phyloP scores from a whole-genome alignment of 2,329 filamentous ascomycete genomes.

The Aspergillus glaucus region DNA sequence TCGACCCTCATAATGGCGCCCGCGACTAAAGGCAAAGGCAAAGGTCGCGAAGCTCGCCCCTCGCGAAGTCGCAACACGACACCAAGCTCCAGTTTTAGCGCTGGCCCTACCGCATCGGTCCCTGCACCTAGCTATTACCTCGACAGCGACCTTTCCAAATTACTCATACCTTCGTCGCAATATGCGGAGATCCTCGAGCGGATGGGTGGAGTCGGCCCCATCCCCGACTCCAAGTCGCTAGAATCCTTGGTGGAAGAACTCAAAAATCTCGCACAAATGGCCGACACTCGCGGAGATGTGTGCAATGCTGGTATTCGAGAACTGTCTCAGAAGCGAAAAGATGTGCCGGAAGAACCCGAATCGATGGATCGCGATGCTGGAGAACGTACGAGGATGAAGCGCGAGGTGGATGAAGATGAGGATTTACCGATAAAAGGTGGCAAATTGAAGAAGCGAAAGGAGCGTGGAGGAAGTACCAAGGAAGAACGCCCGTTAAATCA shows the following conservation, averaged over 20 bases:
- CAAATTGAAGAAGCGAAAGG: slow-evolving; percentile 77
- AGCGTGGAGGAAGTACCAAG: slow-evolving; percentile 51
- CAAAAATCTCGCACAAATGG: slow-evolving; percentile 51
- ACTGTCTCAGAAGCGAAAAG: slow-evolving; percentile 52
- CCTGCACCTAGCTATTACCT: slow-evolving; percentile 46
- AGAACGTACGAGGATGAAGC: slow-evolving; percentile 43
- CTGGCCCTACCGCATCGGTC: slow-evolving; percentile 34
- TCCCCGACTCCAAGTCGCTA: slow-evolving; percentile 43
- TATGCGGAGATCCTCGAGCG: slow-evolving; percentile 56
- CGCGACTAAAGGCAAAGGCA: slow-evolving; percentile 47
- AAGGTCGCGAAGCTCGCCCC: slow-evolving; percentile 47
- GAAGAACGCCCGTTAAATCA: slow-evolving; percentile 56
- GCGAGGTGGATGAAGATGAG: slow-evolving; percentile 40
- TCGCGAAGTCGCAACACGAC: slow-evolving; percentile 60
- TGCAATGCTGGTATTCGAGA: slow-evolving; percentile 57
- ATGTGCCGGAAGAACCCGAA: slow-evolving; percentile 48
- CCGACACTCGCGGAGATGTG: slow-evolving; percentile 51
- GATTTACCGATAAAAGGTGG: slow-evolving; percentile 46
- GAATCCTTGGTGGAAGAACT: slow-evolving; percentile 49
- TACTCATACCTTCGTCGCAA: slow-evolving; percentile 44
- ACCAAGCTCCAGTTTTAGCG: slow-evolving; percentile 50
- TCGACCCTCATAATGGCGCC: slow-evolving; percentile 32
- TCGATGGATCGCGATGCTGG: slow-evolving; percentile 42
- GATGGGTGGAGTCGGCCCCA: slow-evolving; percentile 43
- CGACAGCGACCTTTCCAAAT: slow-evolving; percentile 45